Conservation (phyloP, 805 yeast genomes). For the Myxozyma vanderwaltii region DNA sequence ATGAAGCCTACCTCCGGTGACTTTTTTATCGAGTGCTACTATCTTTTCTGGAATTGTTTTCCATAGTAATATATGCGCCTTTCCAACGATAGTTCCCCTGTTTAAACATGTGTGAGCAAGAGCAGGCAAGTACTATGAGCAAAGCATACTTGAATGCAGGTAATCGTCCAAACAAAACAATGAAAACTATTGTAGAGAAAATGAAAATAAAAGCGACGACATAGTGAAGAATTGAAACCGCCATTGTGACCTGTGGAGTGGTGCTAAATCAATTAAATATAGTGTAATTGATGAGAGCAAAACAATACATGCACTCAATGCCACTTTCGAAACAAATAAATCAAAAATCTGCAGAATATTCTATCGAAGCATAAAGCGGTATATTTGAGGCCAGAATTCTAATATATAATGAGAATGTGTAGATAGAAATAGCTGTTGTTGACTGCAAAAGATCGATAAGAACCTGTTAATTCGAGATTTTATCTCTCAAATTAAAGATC, state of each 20-base stretch:
- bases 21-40: slow-evolving; percentile 22
- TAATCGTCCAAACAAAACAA: slow-evolving; percentile 43
- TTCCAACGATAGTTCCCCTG: slow-evolving; percentile 36
- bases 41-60: slow-evolving; percentile 28
- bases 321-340: no score
- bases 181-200: slow-evolving; percentile 39
- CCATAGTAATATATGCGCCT: slow-evolving; percentile 33
- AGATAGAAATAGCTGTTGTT: no score
- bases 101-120: not conserved
- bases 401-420: no score
- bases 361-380: no score
- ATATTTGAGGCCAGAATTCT: no score
- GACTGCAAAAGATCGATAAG: no score
- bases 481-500: no score
- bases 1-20: slow-evolving; percentile 30
- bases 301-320: no score
- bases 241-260: not conserved
- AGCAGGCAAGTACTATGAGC: not conserved
- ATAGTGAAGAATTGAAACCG: slow-evolving; percentile 20
- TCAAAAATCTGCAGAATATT: no score
- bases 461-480: no score
- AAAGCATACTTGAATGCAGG: slow-evolving; percentile 40
- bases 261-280: no score
- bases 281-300: no score
- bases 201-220: slow-evolving; percentile 35